These are phyloP conservation scores for Mrakia frigida DNA, from an alignment of 768 basidiomycete species.

Conservation along the genomic window DNA sequence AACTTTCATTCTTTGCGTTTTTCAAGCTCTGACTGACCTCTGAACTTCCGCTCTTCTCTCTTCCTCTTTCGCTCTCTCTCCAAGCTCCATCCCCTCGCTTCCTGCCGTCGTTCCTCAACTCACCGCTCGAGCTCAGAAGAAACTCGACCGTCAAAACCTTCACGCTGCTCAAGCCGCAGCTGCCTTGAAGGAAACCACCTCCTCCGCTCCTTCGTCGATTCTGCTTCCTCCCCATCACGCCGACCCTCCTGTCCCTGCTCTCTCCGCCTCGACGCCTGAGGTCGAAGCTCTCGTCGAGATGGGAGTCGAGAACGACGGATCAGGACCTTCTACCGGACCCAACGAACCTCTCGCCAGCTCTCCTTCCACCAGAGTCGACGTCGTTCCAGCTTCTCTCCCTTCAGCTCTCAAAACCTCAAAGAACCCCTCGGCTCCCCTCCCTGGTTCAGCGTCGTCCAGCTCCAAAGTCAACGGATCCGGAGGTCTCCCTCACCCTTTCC, in stretches of 20 bases:
- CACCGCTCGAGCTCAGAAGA: conserved; percentile 21
- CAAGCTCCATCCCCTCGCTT: neutral
- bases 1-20: neutral
- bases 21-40: neutral
- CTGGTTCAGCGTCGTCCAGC: neutral
- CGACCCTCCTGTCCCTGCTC: conserved; percentile 23
- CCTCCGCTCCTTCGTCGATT: conserved; percentile 17
- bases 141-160: conserved; percentile 17
- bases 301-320: conserved; percentile 28
- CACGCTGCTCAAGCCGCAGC: conserved; percentile 12
- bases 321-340: conserved; percentile 11
- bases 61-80: neutral
- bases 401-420: neutral
- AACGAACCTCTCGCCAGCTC: neutral
- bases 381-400: neutral
- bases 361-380: neutral
- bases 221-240: conserved; percentile 3
- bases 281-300: conserved; percentile 31
- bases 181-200: neutral
- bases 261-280: conserved; percentile 29
- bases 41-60: neutral
- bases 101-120: conserved; percentile 6
- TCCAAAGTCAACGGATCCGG: neutral
- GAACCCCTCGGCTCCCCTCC: neutral
- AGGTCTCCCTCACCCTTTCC: conserved; percentile 26